phyloP scores from a whole-genome alignment of 2,329 filamentous ascomycete genomes.

The Pyrenochaeta sp. region DNA sequence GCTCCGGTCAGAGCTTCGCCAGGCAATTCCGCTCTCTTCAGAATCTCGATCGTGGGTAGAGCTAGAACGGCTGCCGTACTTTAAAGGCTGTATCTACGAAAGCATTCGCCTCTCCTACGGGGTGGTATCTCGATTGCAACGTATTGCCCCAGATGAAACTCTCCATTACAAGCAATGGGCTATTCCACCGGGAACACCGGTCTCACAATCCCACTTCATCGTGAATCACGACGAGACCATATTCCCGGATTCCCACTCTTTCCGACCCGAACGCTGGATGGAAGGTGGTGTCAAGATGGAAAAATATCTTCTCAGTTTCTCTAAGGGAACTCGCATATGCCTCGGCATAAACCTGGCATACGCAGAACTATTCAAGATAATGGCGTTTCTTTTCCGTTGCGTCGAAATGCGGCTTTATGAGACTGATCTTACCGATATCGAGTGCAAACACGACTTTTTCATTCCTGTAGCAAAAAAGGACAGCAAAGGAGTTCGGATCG shows the following conservation, averaged over 20 bases:
- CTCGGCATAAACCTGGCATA: slow-evolving; percentile 51
- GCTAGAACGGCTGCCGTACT: slow-evolving; percentile 23
- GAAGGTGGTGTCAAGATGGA: slow-evolving; percentile 25
- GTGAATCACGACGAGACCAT: slow-evolving; percentile 28
- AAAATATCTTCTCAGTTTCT: slow-evolving; percentile 51
- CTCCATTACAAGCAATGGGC: slow-evolving; percentile 12
- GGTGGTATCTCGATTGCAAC: slow-evolving; percentile 25
- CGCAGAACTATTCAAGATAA: too few relatives aligned
- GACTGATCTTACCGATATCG: too few relatives aligned
- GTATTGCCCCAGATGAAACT: slow-evolving; percentile 28
- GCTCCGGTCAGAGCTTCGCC: too few relatives aligned
- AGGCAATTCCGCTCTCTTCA: slow-evolving; percentile 1
- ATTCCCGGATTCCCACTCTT: slow-evolving; percentile 27
- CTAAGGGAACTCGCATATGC: slow-evolving; percentile 51
- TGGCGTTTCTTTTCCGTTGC: too few relatives aligned
- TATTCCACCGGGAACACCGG: slow-evolving; percentile 32
- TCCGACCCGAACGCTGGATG: slow-evolving; percentile 41
- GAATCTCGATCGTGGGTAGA: slow-evolving; percentile 4
- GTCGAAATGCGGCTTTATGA: too few relatives aligned
- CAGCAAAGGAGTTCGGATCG: too few relatives aligned
- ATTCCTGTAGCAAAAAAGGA: too few relatives aligned
- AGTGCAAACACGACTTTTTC: too few relatives aligned
- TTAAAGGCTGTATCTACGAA: slow-evolving; percentile 32
- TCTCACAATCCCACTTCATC: slow-evolving; percentile 31
- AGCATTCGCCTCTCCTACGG: slow-evolving; percentile 35